Conservation (phyloP, 2,329 filamentous ascomycete genomes). For the Bipolaris cookei region DNA sequence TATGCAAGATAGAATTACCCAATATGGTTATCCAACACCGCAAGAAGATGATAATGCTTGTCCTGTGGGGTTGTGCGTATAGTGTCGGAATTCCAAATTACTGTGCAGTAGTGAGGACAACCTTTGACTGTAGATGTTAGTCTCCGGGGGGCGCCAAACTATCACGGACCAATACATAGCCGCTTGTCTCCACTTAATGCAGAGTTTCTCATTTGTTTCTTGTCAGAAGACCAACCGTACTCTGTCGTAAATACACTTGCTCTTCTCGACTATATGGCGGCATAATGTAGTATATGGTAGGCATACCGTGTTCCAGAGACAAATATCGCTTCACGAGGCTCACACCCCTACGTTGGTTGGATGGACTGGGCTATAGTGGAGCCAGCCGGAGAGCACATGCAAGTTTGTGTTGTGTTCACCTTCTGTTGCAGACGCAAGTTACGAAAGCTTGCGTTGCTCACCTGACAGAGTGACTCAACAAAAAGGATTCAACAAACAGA, state of each 20-base stretch:
- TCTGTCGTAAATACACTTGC: background rate
- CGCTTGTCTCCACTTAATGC: background rate
- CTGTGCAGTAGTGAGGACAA: background rate
- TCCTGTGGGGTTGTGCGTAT: background rate
- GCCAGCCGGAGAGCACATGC: background rate
- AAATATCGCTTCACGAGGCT: background rate
- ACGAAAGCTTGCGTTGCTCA: background rate
- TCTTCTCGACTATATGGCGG: background rate
- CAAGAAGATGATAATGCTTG: background rate
- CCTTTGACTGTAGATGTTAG: background rate
- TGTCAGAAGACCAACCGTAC: background rate
- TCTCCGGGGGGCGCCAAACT: background rate
- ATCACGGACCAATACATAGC: background rate
- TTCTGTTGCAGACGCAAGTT: background rate
- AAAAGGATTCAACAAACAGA: background rate
- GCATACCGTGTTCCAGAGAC: background rate
- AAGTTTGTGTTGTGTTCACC: background rate
- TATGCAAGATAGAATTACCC: background rate
- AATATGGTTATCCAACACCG: background rate
- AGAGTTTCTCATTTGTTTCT: background rate
- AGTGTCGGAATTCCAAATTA: background rate
- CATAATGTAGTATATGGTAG: background rate
- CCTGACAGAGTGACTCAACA: background rate
- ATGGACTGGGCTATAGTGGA: background rate
- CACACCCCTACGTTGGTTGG: background rate